Conservation (phyloP, 2,329 filamentous ascomycete genomes). For the Aspergillus jensenii region DNA sequence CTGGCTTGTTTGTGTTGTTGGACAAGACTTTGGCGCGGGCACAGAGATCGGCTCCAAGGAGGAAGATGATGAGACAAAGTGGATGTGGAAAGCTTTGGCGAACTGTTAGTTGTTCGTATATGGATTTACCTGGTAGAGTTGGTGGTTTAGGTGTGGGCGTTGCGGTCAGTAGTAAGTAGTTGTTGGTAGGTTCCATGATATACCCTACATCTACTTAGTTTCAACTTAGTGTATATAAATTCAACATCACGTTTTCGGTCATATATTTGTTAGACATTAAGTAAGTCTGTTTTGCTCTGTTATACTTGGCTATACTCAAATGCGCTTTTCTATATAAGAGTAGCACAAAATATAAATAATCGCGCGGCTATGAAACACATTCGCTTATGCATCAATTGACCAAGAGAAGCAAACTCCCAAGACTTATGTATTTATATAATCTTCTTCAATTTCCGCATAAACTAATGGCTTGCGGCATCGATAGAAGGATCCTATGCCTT, state of each 20-base stretch:
- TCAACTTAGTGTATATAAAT: slow-evolving; percentile 8
- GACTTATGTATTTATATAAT: too few relatives aligned
- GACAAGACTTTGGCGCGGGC: slow-evolving; percentile 47
- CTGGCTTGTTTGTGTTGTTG: slow-evolving; percentile 78
- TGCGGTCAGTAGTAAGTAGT: not conserved
- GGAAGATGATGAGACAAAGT: slow-evolving; percentile 40
- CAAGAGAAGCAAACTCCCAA: not conserved
- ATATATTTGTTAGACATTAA: not conserved
- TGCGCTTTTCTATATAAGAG: not conserved
- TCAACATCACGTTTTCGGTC: slow-evolving; percentile 1
- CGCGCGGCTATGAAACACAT: not conserved
- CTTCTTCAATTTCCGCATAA: too few relatives aligned
- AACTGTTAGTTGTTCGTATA: slow-evolving; percentile 21
- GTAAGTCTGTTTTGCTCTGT: not conserved
- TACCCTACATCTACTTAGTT: not conserved
- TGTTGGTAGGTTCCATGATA: not conserved
- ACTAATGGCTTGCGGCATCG: not conserved
- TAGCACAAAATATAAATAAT: not conserved
- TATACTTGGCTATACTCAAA: not conserved
- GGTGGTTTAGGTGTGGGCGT: not conserved
- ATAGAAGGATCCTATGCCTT: slow-evolving; percentile 23
- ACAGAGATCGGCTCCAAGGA: slow-evolving; percentile 38
- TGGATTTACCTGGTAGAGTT: not conserved
- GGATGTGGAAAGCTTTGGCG: slow-evolving; percentile 41
- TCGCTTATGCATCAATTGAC: not conserved